Conservation (phyloP, 106 monocot genomes). For the Phalaenopsis equestris region DNA sequence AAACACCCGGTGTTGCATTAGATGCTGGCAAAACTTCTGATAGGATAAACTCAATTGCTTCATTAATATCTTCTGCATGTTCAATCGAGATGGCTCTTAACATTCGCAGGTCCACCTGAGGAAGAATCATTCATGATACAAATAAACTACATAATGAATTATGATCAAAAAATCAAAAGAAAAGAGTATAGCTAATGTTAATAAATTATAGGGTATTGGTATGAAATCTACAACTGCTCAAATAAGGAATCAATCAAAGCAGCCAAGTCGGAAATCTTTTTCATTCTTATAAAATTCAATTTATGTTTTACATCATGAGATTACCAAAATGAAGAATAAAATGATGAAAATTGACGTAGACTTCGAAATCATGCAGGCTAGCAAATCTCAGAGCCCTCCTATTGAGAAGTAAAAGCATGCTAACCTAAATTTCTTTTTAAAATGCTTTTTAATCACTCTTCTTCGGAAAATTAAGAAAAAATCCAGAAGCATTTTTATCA, state of each 20-base stretch:
- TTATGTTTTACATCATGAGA: neutral
- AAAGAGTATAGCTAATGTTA: neutral
- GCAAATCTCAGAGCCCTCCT: neutral
- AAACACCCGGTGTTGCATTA: neutral
- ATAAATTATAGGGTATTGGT: neutral
- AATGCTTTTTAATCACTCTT: neutral
- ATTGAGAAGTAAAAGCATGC: neutral
- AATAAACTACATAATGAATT: neutral
- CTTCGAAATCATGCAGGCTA: neutral
- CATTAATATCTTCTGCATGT: conserved; percentile 37
- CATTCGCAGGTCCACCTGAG: conserved; percentile 52
- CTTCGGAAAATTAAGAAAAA: neutral
- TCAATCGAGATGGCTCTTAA: conserved; percentile 49
- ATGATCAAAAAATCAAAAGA: neutral
- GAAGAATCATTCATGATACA: neutral
- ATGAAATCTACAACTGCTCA: neutral
- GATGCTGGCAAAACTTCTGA: conserved; percentile 30
- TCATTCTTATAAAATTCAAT: neutral
- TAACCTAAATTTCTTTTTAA: neutral
- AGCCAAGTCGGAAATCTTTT: neutral
- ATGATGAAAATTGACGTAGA: neutral
- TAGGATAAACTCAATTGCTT: conserved; percentile 50
- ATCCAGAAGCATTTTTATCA: neutral
- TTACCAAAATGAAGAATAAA: neutral
- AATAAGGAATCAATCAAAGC: neutral